Percentiles rank a stretch among this genome's conserved stretches.
Conservation (phyloP, 371 early-diverging fungal species). For the Rhizopus sp. region DNA sequence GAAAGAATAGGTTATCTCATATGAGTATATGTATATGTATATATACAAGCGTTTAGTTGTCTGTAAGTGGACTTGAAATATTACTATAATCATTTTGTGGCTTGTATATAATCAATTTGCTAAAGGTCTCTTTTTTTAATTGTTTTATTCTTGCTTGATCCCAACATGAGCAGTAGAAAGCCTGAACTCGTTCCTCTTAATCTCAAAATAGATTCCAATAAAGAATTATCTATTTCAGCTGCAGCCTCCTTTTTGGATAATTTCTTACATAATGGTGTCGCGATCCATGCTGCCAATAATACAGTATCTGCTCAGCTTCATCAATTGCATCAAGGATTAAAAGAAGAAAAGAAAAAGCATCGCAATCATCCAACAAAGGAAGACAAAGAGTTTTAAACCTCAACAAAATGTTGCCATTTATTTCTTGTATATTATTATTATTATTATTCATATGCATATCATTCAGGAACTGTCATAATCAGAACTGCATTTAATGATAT, state of each 20-base stretch:
- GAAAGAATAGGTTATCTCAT: too few relatives aligned
- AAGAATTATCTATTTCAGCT: conserved; percentile 26
- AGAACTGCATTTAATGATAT: too few relatives aligned
- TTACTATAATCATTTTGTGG: conserved; percentile 2
- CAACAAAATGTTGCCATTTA: neutral
- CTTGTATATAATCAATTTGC: neutral
- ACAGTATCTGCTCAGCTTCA: conserved; percentile 53
- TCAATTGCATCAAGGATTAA: conserved; percentile 46
- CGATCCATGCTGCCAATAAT: conserved; percentile 55
- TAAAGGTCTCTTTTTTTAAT: conserved; percentile 7
- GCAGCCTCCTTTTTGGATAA: conserved; percentile 44
- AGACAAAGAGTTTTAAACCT: conserved; percentile 21
- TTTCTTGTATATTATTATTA: neutral
- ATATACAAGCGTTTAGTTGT: too few relatives aligned
- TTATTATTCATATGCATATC: neutral
- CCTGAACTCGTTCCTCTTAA: conserved; percentile 43
- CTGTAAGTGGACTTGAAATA: too few relatives aligned
- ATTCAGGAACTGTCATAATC: too few relatives aligned
- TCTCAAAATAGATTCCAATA: conserved; percentile 36
- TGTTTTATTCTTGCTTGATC: conserved; percentile 3
- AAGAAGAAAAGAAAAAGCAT: conserved; percentile 45
- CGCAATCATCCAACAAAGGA: conserved; percentile 9
- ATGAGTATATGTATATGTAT: too few relatives aligned
- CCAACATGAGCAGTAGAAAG: conserved; percentile 23
- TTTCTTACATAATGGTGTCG: conserved; percentile 51